phyloP scores from a whole-genome alignment of 805 yeast genomes.

The Tetrapisispora pingtungensis region DNA sequence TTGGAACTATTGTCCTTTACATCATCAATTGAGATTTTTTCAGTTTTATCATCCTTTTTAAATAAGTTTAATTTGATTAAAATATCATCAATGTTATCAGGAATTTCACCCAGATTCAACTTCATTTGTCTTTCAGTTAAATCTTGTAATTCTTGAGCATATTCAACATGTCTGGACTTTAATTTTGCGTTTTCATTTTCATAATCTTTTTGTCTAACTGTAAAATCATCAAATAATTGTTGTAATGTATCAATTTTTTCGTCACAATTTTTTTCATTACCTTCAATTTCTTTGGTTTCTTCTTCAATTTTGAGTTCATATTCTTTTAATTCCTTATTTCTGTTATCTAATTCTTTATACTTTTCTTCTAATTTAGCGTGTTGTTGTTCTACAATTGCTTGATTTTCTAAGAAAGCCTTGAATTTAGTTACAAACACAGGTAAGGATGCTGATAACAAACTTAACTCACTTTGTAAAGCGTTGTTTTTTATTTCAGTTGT shows the following conservation, averaged over 20 bases:
- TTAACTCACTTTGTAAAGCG: slow-evolving; percentile 35
- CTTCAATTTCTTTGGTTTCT: slow-evolving; percentile 28
- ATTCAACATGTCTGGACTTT: slow-evolving; percentile 29
- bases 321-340: slow-evolving; percentile 26
- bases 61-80: slow-evolving; percentile 5
- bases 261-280: slow-evolving; percentile 29
- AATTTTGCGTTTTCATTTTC: slow-evolving; percentile 27
- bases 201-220: slow-evolving; percentile 16
- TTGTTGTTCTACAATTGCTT: slow-evolving; percentile 28
- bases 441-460: slow-evolving; percentile 24
- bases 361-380: slow-evolving; percentile 24
- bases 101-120: slow-evolving; percentile 26
- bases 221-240: slow-evolving; percentile 28
- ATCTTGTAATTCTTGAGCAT: slow-evolving; percentile 32
- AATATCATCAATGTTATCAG: slow-evolving; percentile 23
- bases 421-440: slow-evolving; percentile 19
- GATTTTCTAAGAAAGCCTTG: slow-evolving; percentile 28
- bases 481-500: slow-evolving; percentile 42
- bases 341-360: slow-evolving; percentile 26
- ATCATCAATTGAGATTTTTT: background rate
- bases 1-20: background rate
- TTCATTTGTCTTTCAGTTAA: slow-evolving; percentile 32
- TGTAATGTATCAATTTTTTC: slow-evolving; percentile 31
- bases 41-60: background rate
- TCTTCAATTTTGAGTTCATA: slow-evolving; percentile 27